A percentile compares a stretch with the other conserved stretches of the same genome.
phyloP scores from a whole-genome alignment of 2,329 filamentous ascomycete genomes.

The Cyclaneusma minus region DNA sequence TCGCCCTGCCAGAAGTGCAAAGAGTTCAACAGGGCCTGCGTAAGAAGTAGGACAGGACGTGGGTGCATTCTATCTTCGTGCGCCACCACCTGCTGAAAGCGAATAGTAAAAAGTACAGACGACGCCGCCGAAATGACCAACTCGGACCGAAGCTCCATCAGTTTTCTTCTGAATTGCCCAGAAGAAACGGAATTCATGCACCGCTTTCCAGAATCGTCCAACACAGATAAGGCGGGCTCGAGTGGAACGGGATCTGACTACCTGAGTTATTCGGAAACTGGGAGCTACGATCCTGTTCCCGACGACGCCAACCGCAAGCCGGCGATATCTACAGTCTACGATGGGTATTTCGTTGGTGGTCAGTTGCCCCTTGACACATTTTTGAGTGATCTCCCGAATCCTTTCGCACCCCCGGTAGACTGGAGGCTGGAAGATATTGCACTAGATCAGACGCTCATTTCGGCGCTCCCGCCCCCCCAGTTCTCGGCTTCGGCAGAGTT shows the following conservation, averaged over 20 bases:
- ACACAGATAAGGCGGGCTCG: conserved; percentile 2
- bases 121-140: conserved; percentile 8
- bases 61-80: too few species aligned
- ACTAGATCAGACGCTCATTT: neutral
- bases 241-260: conserved; percentile 9
- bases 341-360: conserved; percentile 7
- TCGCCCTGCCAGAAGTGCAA: conserved; percentile 17
- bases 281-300: neutral
- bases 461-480: neutral
- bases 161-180: conserved; percentile 16
- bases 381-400: conserved; percentile 11
- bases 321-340: conserved; percentile 1
- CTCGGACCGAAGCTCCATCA: conserved; percentile 18
- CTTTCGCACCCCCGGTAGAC: conserved; percentile 13
- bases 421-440: conserved; percentile 6
- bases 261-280: neutral
- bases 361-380: conserved; percentile 11
- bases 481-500: conserved; percentile 4
- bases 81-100: conserved; percentile 4
- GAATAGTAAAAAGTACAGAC: conserved; percentile 13
- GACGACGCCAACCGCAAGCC: neutral
- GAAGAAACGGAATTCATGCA: conserved; percentile 15
- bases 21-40: conserved; percentile 17
- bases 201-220: conserved; percentile 14
- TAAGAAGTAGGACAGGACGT: conserved; percentile 13